Percentiles rank a stretch among this genome's conserved stretches.
Conservation (phyloP, 495 filamentous ascomycete species). For the Clavariopsis aquatica region DNA sequence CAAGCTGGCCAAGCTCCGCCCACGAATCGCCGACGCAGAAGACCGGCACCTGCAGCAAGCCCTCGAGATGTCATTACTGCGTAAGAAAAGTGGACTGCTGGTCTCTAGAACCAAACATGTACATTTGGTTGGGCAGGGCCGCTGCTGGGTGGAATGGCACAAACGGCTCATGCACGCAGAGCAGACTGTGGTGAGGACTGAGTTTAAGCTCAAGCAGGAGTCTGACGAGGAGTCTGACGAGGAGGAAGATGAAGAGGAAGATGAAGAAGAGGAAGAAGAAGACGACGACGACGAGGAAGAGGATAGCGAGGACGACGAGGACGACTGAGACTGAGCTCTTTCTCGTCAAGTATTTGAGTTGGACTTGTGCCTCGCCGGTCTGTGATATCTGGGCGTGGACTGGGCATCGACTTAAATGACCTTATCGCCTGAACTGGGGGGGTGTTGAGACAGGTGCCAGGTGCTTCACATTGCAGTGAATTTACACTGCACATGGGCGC, state of each 20-base stretch:
- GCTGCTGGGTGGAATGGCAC: constrained; percentile 75
- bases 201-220: constrained; percentile 47
- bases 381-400: not conserved
- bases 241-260: not conserved
- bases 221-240: constrained; percentile 9
- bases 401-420: not conserved
- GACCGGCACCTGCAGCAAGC: constrained; percentile 68
- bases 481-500: no score
- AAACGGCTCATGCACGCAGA: constrained; percentile 67
- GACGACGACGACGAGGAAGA: not conserved
- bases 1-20: constrained; percentile 65
- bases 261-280: constrained; percentile 1
- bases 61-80: constrained; percentile 68
- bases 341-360: not conserved
- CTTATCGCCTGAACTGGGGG: not conserved
- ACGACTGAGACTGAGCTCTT: not conserved
- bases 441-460: constrained; percentile 7
- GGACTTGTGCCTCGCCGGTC: not conserved
- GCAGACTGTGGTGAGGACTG: constrained; percentile 60
- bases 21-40: constrained; percentile 68
- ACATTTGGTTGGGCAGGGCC: constrained; percentile 65
- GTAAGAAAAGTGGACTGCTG: constrained; percentile 69
- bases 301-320: not conserved
- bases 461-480: not conserved
- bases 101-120: constrained; percentile 81